Percentiles rank a stretch among this genome's conserved stretches.
Conservation (phyloP, 228 moss, liverwort and hornwort species). For the Sphagnum fallax region DNA sequence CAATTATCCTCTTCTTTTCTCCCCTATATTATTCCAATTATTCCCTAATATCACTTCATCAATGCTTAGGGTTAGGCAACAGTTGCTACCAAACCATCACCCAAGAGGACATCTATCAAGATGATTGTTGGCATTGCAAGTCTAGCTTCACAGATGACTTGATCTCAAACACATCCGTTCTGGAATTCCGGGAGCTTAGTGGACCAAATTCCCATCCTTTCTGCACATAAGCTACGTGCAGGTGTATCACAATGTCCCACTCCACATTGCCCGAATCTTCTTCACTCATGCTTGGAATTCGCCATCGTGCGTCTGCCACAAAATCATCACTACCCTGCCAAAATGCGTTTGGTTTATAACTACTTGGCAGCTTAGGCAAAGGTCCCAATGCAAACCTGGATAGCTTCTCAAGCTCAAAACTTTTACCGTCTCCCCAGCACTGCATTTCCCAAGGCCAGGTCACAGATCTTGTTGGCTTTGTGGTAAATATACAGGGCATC, state of each 20-base stretch:
- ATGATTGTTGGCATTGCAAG: no score
- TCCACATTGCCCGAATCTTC: not conserved
- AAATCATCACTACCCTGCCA: not conserved
- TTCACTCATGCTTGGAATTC: not conserved
- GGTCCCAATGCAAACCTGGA: not conserved
- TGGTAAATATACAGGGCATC: no score
- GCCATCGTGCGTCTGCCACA: not conserved
- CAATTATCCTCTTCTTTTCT: no score
- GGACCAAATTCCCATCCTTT: not conserved
- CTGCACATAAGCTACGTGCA: not conserved
- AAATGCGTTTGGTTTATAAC: not conserved
- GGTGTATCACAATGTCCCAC: conserved; percentile 1
- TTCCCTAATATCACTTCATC: no score
- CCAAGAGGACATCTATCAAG: no score
- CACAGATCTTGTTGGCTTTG: not conserved
- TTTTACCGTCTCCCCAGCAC: not conserved
- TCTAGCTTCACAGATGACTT: no score
- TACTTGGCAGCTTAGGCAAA: not conserved
- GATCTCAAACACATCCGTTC: no score
- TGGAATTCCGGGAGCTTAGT: not conserved
- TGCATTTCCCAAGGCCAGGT: not conserved
- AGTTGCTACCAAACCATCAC: no score
- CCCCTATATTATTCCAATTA: no score
- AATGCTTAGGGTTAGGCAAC: no score
- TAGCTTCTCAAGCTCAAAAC: not conserved